Evolutionary conservation across 2,329 filamentous ascomycete species (phyloP), one percentile per base, ranked within the genome.

Genomic region (Capronia americana): DNA sequence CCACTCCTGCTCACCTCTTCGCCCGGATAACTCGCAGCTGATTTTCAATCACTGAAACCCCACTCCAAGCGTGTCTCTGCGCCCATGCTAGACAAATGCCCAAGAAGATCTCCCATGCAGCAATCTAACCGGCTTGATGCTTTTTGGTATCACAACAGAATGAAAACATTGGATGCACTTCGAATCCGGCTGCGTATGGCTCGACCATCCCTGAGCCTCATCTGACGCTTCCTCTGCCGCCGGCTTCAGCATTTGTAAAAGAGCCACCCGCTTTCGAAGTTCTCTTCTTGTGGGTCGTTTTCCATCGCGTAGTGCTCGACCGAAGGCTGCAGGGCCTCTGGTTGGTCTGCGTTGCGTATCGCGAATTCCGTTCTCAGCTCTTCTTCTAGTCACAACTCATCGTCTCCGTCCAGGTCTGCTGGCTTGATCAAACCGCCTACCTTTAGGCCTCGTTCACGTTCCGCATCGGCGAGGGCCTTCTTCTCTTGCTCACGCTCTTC

Each of bases 351-450:
- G 17, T 63, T 17, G 53, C 61, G 61, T 51, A 60, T 69, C n/a
- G 64, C 66, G 50, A 63, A 68, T 56, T 71, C 68, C 60, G 57
- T 84, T 73, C 88, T 82, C 55, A 92, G 79, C 77, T 92, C 89
- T 78, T 88, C 79, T 53, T 87, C 82, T 70, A 93, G 92, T 97
- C 93, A 97, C 74, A 85, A 77, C 72, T 94, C 92, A 73, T 94
- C 92, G 71, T 93, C 87, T 70, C 90, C 88, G 59, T 93, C 94
- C 76, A 99, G 87, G 78, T 99, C 95, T n/a, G 93, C 95, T 57
- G 95, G 96, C 84, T 99, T 98, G 75, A 99, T 84, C 68, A 99
- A 85, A 75, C 96, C 95, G 72, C 95, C 93, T 63, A 99, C 92
- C 85, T 97, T 98, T 82, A 94, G 92, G 69, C 92, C 89, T 72